Base-by-base conservation (phyloP, 2,329 filamentous ascomycete genomes). In the Albifimbria verrucaria region DNA sequence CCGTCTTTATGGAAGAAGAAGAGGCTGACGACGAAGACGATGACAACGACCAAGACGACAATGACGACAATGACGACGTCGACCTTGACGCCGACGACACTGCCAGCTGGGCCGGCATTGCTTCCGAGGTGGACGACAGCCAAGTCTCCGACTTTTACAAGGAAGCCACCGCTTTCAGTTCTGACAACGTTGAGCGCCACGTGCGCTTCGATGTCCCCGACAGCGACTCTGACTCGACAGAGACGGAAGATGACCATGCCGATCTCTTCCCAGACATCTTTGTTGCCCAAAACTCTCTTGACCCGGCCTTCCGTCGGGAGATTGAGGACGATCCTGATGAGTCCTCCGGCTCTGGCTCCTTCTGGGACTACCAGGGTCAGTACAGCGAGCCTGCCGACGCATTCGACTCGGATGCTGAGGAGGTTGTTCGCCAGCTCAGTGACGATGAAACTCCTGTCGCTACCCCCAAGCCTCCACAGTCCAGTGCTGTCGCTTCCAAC, bases 211-310 rank as follows among this genome's bases (percentile, higher is more conserved):
- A 86, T 50, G 78, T 87, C 41, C 80, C 85, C 53, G 79, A 81
- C 54, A 87, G 87, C 52, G 87, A 90, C 60, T 88, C 81, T 51
- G 81, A 86, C 55, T 82, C 81, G 3, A 85, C 83, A 50, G 85
- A 86, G 49, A 82, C 78, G 4, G 82, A 86, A 39, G 80, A 85
- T 54, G 80, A 85, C 57, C 72, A 79, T 45, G 80, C 82, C 55
- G 82, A 84, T 57, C 82, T 91, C 57, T 90, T 90, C 56, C 87
- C 89, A 1, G 85, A 92, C 65, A 85, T 93, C 54, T 93, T 93
- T 68, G 77, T 92, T 52, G 84, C 88, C 48, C 88, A 92, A 69
- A 87, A 84, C 64, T 79, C 82, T 17, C 77, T 93, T 5, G 88
- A 91, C 61, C 86, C 88, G 6, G 79, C 80, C 49, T 85, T 93